Percentiles rank a stretch among this genome's conserved stretches.
phyloP scores from a whole-genome alignment of 78 protist species.

The Ministeria vibrans region DNA sequence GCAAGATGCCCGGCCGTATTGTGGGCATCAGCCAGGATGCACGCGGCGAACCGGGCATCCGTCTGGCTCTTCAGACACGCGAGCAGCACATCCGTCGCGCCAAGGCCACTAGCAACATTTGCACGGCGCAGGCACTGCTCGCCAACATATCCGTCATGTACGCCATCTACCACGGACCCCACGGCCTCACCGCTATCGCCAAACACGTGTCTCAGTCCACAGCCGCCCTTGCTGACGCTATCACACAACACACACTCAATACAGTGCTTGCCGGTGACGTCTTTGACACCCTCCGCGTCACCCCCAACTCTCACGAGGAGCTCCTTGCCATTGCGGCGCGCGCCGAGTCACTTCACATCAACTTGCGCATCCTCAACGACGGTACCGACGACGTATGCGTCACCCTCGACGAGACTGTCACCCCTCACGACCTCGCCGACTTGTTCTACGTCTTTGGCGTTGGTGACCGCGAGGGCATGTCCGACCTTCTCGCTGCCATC shows the following conservation, averaged over 20 bases:
- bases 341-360: conserved; percentile 34
- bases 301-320: background rate
- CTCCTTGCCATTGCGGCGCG: background rate
- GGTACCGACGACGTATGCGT: conserved; percentile 41
- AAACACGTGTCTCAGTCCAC: conserved; percentile 59
- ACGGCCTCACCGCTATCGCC: conserved; percentile 81
- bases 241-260: background rate
- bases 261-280: conserved; percentile 9
- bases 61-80: conserved; percentile 96
- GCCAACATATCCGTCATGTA: conserved; percentile 93
- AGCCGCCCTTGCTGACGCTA: conserved; percentile 17
- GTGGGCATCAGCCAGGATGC: conserved; percentile 81
- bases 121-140: conserved; percentile 97
- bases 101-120: conserved; percentile 89
- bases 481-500: background rate
- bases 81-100: conserved; percentile 97
- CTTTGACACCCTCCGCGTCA: conserved; percentile 74
- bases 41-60: conserved; percentile 72
- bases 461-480: background rate
- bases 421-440: conserved; percentile 22
- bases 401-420: conserved; percentile 74
- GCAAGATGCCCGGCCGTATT: conserved; percentile 93
- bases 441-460: conserved; percentile 35
- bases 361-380: conserved; percentile 59
- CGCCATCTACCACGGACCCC: conserved; percentile 95